Base-by-base conservation (phyloP, 2,329 filamentous ascomycete species). In the Xylariaceae sp. region DNA sequence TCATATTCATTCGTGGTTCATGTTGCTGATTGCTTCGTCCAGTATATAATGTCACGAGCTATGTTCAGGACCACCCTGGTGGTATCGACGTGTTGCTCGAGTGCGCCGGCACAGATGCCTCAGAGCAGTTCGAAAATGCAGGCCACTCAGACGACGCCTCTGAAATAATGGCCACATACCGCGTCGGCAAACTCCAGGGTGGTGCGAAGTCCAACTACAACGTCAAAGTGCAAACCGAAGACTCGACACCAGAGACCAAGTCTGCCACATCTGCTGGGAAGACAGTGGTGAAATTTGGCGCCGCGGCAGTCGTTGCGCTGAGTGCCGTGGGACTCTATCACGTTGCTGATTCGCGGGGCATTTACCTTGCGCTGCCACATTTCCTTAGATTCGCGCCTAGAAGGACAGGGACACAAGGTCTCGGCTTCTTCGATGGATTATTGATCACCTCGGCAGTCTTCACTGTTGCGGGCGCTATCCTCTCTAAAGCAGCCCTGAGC, bases 111-210 rank as follows among this genome's bases (percentile, higher is more conserved):
- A 86, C 87, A 66, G 89, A 94, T 74, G 86, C 88, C 52, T 90
- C 88, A 49, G 86, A 90, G 71, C 88, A 85, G 48, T 94, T 92
- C 69, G 89, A 94, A 75, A 88, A 92, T 69, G 89, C 90, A 44
- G 90, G 90, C 50, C 90, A 95, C 78, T 91, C 88, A 51, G 88
- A 90, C 23, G 78, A 80, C 57, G 78, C 78, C 2, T 72, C 68
- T 54, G 77, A 78, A 45, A 75, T 78, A 51, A 75, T 80, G 72
- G 70, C 69, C 1, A 60, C 68, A 10, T 77, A 71, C 56, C 64
- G 64, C 47, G 52, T 80, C 39, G 78, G 77, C 15, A 72, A 69
- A 35, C 68, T 76, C 57, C 73, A 72, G 55, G 74, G 72, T 45
- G 68, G 23, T 13, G 9, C 37, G 1, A 42, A 42, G 37, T 10